phyloP scores from a whole-genome alignment of 2,329 filamentous ascomycete genomes.

The Phyllosticta capitalensis region DNA sequence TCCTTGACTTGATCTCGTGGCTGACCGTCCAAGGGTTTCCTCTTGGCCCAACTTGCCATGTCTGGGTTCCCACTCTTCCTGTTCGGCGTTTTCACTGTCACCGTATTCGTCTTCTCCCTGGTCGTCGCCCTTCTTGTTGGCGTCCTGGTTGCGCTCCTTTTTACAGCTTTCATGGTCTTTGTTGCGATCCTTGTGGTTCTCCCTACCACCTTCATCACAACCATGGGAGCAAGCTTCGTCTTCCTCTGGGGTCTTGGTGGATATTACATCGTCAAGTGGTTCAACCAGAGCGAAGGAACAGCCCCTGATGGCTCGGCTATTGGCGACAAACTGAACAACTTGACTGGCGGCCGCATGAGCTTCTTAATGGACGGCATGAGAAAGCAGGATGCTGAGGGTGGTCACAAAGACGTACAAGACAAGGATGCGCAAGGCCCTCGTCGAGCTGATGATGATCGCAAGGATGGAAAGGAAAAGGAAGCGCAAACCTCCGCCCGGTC shows the following conservation, averaged over 20 bases:
- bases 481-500: not conserved
- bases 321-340: conserved; percentile 32
- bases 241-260: conserved; percentile 59
- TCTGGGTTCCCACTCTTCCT: conserved; percentile 58
- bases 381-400: conserved; percentile 2
- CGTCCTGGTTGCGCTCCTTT: conserved; percentile 44
- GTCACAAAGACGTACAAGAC: not conserved
- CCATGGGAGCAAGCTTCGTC: conserved; percentile 50
- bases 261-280: conserved; percentile 42
- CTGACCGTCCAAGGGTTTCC: conserved; percentile 48
- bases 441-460: not conserved
- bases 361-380: conserved; percentile 23
- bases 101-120: conserved; percentile 53
- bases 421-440: conserved; percentile 4
- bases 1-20: not conserved
- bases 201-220: conserved; percentile 58
- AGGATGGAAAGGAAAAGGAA: not conserved
- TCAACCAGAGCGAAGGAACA: conserved; percentile 21
- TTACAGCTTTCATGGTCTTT: conserved; percentile 58
- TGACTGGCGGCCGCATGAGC: conserved; percentile 30
- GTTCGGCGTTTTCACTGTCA: conserved; percentile 57
- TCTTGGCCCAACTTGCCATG: conserved; percentile 55
- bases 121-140: conserved; percentile 48
- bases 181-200: conserved; percentile 58
- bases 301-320: conserved; percentile 26